phyloP scores from a whole-genome alignment of 805 yeast genomes.

The Grigorovia humatica region DNA sequence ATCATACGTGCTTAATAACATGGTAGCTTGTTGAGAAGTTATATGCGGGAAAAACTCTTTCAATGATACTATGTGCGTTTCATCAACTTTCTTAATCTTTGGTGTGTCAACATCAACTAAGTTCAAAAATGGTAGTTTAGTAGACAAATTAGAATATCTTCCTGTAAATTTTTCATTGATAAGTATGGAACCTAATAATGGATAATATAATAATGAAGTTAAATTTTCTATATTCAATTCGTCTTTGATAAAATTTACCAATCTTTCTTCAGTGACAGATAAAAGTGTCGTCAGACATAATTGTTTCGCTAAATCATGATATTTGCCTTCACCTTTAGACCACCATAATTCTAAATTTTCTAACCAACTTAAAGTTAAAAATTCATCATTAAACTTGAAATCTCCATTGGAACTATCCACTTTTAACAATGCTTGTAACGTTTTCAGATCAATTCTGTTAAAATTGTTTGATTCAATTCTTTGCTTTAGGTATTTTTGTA shows the following conservation, averaged over 20 bases:
- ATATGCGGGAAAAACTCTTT: conserved; percentile 63
- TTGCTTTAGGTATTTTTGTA: conserved; percentile 45
- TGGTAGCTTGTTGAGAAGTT: conserved; percentile 35
- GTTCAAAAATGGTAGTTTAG: conserved; percentile 40
- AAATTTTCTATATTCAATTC: conserved; percentile 37
- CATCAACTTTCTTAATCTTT: conserved; percentile 5
- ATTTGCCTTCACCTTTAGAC: conserved; percentile 45
- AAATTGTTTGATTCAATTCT: conserved; percentile 41
- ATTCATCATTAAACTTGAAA: conserved; percentile 40
- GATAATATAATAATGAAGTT: conserved; percentile 36
- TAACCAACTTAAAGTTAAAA: conserved; percentile 48
- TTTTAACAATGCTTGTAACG: conserved; percentile 35
- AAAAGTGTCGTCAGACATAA: conserved; percentile 44
- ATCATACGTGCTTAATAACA: conserved; percentile 38
- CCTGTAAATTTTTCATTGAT: conserved; percentile 38
- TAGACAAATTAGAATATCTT: conserved; percentile 41
- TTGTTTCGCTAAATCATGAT: conserved; percentile 36
- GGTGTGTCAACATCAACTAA: neutral
- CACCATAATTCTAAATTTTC: conserved; percentile 48
- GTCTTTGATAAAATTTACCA: conserved; percentile 32
- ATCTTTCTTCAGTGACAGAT: conserved; percentile 35
- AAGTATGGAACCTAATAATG: conserved; percentile 46
- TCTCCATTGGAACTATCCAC: conserved; percentile 15
- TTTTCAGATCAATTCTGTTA: conserved; percentile 34
- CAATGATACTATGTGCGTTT: conserved; percentile 33